phyloP scores from a whole-genome alignment of 164 flowering plant genomes.

The Brasenia schreberi region DNA sequence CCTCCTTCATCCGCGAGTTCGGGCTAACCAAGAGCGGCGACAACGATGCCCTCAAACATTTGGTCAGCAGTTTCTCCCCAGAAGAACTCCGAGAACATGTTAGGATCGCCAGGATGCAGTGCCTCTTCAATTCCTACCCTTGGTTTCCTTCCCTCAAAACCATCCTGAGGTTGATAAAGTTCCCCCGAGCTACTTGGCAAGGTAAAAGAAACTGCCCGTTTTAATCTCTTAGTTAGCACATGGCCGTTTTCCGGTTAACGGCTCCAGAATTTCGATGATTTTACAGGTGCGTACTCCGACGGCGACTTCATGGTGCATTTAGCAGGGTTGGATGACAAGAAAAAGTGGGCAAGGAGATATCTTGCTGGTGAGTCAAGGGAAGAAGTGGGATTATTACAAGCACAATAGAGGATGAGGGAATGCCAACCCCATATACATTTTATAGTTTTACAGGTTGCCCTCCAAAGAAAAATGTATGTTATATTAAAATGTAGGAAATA shows the following conservation, averaged over 20 bases:
- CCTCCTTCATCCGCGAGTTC: slow-evolving; percentile 6
- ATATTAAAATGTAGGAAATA: too few species aligned
- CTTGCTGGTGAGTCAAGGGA: not conserved
- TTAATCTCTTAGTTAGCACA: not conserved
- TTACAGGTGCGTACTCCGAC: slow-evolving; percentile 8
- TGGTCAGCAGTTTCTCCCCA: slow-evolving; percentile 2
- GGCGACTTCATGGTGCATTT: slow-evolving; percentile 14
- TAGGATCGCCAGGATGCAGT: slow-evolving; percentile 10
- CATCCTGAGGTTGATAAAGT: slow-evolving; percentile 4
- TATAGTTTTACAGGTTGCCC: too few species aligned
- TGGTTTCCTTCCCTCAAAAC: slow-evolving; percentile 14
- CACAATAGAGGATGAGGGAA: not conserved
- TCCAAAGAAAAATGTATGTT: too few species aligned
- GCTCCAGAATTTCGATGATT: not conserved
- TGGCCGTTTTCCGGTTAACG: not conserved
- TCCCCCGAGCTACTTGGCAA: slow-evolving; percentile 8
- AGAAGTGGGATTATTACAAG: not conserved
- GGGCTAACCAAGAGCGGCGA: slow-evolving; percentile 13
- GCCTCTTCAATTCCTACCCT: slow-evolving; percentile 14
- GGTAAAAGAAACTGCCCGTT: not conserved
- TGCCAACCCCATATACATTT: not conserved
- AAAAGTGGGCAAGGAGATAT: slow-evolving; percentile 6
- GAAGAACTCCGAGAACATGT: slow-evolving; percentile 5
- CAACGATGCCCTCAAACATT: slow-evolving; percentile 11
- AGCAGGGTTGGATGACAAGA: slow-evolving; percentile 13